Evolutionary conservation across 2,329 filamentous ascomycete species (phyloP), one percentile per base, ranked within the genome.

Genomic region (Xylariales sp.): DNA sequence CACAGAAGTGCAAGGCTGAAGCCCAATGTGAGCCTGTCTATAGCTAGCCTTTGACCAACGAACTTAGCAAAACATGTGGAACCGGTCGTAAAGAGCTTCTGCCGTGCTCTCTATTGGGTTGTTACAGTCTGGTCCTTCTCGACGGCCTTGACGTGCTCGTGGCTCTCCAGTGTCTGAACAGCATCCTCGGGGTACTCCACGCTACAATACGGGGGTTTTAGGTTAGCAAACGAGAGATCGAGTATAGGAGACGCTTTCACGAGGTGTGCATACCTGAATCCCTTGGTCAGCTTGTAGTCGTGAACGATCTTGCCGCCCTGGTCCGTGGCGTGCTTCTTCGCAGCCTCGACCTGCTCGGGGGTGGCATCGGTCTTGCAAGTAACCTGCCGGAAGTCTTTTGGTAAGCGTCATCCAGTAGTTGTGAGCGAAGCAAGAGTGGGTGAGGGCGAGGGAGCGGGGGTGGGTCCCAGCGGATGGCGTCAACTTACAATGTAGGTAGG

Each of bases 261-360:
- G n/a, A n/a, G n/a, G n/a, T n/a, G n/a, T n/a, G n/a, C 86, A 51
- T 80, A 96, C 91, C 86, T 83, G 70, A 96, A 96, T 41, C 85
- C 90, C 70, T 91, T 94, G 75, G 95, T 89, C 53, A 95, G 66
- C 44, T 68, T 83, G 72, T 88, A 95, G 61, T 93, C 86, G 52
- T 93, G 81, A 39, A 54, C 78, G 67, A 97, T 93, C 63, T 78
- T 80, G 59, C 89, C 91, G 57, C 91, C 91, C 59, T 91, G 79
- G 29, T 83, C 75, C 43, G 61, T 67, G 51, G 82, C 85, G 42
- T 82, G 68, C 60, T 90, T 68, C 80, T 95, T 95, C 44, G 85
- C 84, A 37, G 75, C 74, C 34, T 81, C 67, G 48, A 95, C 71
- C 57, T 94, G 70, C 21, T 81, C 78, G 33, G 69, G 56, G 41